phyloP scores from a whole-genome alignment of 192 early-diverging fungal genomes.

The Gryganskiella cystojenkinii region DNA sequence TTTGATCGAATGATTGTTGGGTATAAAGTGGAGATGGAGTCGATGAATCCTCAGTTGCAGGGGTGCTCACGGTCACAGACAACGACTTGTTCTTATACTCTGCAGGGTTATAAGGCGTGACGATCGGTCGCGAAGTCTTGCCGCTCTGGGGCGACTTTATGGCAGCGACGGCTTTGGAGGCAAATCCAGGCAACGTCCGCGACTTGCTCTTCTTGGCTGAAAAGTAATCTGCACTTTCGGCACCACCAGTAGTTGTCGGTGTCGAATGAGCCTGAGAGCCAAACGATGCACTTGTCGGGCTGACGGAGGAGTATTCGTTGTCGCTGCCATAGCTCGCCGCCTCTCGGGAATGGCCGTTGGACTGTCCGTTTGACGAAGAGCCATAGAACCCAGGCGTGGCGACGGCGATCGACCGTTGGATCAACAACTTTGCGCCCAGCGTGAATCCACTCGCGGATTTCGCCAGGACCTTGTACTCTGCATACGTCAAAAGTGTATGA shows the following conservation, averaged over 20 bases:
- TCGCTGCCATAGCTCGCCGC: not conserved
- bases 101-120: constrained; percentile 46
- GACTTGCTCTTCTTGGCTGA: constrained; percentile 31
- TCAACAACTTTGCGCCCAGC: constrained; percentile 39
- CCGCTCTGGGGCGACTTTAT: constrained; percentile 26
- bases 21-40: not conserved
- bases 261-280: constrained; percentile 4
- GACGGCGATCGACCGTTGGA: constrained; percentile 44
- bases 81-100: constrained; percentile 46
- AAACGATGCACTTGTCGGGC: constrained; percentile 11
- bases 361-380: constrained; percentile 1
- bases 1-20: constrained; percentile 1
- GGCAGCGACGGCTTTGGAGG: constrained; percentile 46
- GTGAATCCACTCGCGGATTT: constrained; percentile 50
- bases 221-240: constrained; percentile 33
- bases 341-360: constrained; percentile 4
- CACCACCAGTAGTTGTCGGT: constrained; percentile 8
- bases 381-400: constrained; percentile 40
- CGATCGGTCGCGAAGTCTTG: constrained; percentile 22
- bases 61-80: constrained; percentile 1
- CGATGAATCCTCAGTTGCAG: constrained; percentile 1
- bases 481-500: constrained; percentile 41
- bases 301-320: not conserved
- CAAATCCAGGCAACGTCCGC: constrained; percentile 25
- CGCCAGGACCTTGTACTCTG: constrained; percentile 38